These are phyloP conservation scores for Tolypocladium endophyticum DNA, from an alignment of 2,329 filamentous ascomycete genomes.

Conservation along the genomic window DNA sequence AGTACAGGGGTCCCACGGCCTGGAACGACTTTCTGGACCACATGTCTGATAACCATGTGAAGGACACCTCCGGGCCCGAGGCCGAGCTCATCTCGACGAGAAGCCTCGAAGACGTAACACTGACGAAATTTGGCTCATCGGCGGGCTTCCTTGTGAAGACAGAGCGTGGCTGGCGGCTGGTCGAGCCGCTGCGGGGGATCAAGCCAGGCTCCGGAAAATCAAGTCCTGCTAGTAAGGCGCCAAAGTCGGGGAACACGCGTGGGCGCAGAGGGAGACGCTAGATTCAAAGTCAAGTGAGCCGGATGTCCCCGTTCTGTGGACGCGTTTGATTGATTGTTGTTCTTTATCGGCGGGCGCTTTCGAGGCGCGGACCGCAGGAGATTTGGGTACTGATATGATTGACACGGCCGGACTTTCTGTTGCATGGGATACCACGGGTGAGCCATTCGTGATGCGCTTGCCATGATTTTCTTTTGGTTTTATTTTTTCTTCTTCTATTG, in stretches of 20 bases:
- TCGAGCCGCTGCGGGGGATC: background rate
- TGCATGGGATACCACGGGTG: background rate
- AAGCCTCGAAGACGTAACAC: background rate
- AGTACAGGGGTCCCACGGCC: conserved; percentile 48
- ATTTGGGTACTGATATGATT: background rate
- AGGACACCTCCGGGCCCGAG: conserved; percentile 20
- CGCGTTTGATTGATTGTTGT: background rate
- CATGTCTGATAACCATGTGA: conserved; percentile 70
- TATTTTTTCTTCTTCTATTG: too few species aligned
- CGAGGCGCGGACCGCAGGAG: background rate
- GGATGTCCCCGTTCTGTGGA: background rate
- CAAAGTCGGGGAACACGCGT: background rate
- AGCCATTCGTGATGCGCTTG: background rate
- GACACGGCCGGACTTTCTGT: background rate
- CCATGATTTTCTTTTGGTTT: background rate
- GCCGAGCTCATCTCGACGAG: background rate
- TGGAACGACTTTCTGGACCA: conserved; percentile 88
- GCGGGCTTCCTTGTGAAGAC: background rate
- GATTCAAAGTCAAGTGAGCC: background rate
- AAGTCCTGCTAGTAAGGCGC: background rate
- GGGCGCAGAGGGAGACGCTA: background rate
- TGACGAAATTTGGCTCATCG: background rate
- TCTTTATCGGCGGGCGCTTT: background rate
- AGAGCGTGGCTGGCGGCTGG: background rate
- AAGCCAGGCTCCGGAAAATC: background rate